Evolutionary conservation across 2,329 filamentous ascomycete species (phyloP), one percentile per base, ranked within the genome.

Genomic region (Pyrenophora teres): DNA sequence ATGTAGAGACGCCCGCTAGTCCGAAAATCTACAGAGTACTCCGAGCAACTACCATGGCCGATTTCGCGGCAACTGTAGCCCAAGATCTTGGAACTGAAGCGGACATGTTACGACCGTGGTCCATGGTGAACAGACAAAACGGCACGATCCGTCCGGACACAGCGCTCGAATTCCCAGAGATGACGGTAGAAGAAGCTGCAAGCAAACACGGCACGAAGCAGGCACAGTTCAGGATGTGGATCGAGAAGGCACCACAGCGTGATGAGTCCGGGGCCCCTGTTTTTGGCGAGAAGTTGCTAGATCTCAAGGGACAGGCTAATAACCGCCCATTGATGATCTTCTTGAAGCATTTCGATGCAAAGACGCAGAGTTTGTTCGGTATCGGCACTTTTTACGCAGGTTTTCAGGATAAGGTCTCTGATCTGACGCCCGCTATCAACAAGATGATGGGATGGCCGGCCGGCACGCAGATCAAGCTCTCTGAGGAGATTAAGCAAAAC

Each of bases 101-200:
- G 0, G 85, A 85, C 50, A 83, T 84, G 55, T 76, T 97, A 19
- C 85, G 94, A 18, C 83, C 96, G 15, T 99, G 94, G 95, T 85
- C 91, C 47, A 97, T 99, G 92, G 94, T 99, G 1, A 97, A 97
- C 70, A 88, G 94, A 9, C 94, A 99, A 73, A 99, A 99, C 72
- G 97, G 96, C 75, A 99, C 94, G 0, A 88, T 91, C 32, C 86
- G 94, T 15, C 94, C 95, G 0, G 94, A 99, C 69, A 87, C 90
- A 52, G 90, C 92, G 0, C 86, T 99, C 41, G 84, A 84, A 70
- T 92, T 96, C 67, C 77, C 85, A 2, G 82, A 87, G 4, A 88
- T 90, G 71, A 92, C 74, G 3, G 68, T 80, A 2, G 76, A 80
- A 58, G 92, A 97, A 57, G 86, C 85, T 2, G 80, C 84, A 48